These are phyloP conservation scores for Teratosphaeria gauchensis DNA, from an alignment of 2,329 filamentous ascomycete species.

Conservation along the genomic window DNA sequence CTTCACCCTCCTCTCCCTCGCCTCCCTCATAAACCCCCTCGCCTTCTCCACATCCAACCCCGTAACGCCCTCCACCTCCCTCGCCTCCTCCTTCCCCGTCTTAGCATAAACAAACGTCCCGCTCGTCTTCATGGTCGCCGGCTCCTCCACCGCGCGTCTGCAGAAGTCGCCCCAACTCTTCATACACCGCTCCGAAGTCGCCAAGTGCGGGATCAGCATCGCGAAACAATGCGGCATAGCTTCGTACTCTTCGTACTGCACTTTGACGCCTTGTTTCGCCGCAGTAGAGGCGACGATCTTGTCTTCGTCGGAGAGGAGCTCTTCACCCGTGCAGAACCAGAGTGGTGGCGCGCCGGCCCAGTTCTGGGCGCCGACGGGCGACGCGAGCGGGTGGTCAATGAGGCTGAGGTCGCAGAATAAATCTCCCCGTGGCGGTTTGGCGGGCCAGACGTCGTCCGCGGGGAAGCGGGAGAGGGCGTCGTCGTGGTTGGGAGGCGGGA, in stretches of 20 bases:
- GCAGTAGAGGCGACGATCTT: slow-evolving; percentile 51
- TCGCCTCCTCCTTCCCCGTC: slow-evolving; percentile 19
- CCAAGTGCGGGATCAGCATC: slow-evolving; percentile 31
- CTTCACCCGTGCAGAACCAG: slow-evolving; percentile 60
- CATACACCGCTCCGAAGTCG: slow-evolving; percentile 25
- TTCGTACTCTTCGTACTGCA: slow-evolving; percentile 64
- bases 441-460: slow-evolving; percentile 42
- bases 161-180: slow-evolving; percentile 27
- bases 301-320: slow-evolving; percentile 60
- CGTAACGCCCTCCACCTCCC: slow-evolving; percentile 14
- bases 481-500: slow-evolving; percentile 37
- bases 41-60: slow-evolving; percentile 18
- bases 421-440: slow-evolving; percentile 36
- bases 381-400: slow-evolving; percentile 56
- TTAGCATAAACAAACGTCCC: slow-evolving; percentile 22
- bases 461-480: slow-evolving; percentile 28
- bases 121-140: slow-evolving; percentile 17
- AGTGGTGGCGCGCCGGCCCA: slow-evolving; percentile 59
- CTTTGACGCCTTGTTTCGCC: slow-evolving; percentile 46
- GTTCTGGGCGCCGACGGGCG: slow-evolving; percentile 45
- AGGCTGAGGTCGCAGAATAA: slow-evolving; percentile 37
- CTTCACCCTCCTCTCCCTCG: slow-evolving; percentile 20
- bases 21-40: slow-evolving; percentile 17
- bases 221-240: slow-evolving; percentile 68
- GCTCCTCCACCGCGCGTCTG: slow-evolving; percentile 19